Percentiles rank a stretch among this genome's conserved stretches.
Conservation (phyloP, 495 filamentous ascomycete species). For the Daldinia vernicosa region DNA sequence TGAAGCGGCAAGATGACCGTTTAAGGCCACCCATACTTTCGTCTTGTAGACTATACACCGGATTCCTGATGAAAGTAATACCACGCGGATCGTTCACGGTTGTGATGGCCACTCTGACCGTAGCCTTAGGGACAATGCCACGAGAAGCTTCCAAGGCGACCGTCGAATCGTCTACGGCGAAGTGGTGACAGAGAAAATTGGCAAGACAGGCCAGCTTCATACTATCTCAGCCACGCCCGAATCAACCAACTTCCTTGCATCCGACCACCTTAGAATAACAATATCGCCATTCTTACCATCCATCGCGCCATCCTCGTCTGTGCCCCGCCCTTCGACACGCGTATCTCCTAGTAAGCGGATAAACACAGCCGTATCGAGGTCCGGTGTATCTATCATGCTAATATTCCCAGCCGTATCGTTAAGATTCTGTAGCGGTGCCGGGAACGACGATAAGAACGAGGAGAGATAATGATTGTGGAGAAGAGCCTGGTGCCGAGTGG, state of each 20-base stretch:
- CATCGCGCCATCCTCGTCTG: conserved; percentile 64
- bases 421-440: conserved; percentile 74
- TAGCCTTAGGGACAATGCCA: neutral
- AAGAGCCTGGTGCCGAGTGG: conserved; percentile 81
- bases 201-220: conserved; percentile 50
- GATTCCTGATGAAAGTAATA: neutral
- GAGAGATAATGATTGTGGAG: conserved; percentile 82
- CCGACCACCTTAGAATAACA: conserved; percentile 86
- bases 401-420: conserved; percentile 91
- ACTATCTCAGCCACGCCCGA: conserved; percentile 84
- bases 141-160: neutral
- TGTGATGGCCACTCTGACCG: neutral
- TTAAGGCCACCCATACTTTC: neutral
- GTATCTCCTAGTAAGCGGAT: conserved; percentile 73
- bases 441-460: conserved; percentile 84
- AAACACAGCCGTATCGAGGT: conserved; percentile 83
- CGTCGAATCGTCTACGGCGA: neutral
- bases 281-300: conserved; percentile 83
- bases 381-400: conserved; percentile 90
- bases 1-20: neutral
- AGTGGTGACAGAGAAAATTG: neutral
- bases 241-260: conserved; percentile 74
- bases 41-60: neutral
- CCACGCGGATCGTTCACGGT: neutral
- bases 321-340: conserved; percentile 65